Conservation (phyloP, 108 stramenopile species). For the Skeletonema potamos region DNA sequence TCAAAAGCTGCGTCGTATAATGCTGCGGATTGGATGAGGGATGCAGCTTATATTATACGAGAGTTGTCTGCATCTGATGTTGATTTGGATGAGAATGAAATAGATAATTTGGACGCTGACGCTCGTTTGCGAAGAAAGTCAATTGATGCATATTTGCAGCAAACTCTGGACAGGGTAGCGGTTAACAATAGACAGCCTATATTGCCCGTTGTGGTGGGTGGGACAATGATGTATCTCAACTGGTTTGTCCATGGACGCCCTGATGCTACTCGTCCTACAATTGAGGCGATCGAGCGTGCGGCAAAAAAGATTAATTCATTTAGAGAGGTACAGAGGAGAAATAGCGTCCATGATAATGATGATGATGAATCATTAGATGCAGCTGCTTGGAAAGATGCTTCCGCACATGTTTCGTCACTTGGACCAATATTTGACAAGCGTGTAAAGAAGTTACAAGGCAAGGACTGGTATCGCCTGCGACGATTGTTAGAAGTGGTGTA, state of each 20-base stretch:
- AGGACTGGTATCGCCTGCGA: slow-evolving; percentile 94
- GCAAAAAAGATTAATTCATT: slow-evolving; percentile 40
- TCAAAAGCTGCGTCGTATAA: slow-evolving; percentile 54
- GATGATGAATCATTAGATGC: slow-evolving; percentile 46
- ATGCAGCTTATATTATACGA: slow-evolving; percentile 61
- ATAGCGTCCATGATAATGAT: neutral
- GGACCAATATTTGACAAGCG: slow-evolving; percentile 57
- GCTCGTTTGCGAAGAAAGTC: slow-evolving; percentile 12
- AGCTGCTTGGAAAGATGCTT: slow-evolving; percentile 75
- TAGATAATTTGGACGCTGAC: slow-evolving; percentile 3
- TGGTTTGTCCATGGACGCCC: slow-evolving; percentile 96
- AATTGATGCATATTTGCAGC: slow-evolving; percentile 16
- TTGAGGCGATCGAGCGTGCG: slow-evolving; percentile 56
- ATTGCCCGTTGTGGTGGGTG: slow-evolving; percentile 86
- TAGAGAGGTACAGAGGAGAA: neutral
- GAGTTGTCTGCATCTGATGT: slow-evolving; percentile 32
- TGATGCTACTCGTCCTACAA: slow-evolving; percentile 84
- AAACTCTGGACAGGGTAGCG: neutral
- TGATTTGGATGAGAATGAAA: neutral
- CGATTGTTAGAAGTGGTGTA: slow-evolving; percentile 86
- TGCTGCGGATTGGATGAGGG: slow-evolving; percentile 90
- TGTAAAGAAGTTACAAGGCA: slow-evolving; percentile 60
- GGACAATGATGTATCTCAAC: slow-evolving; percentile 96
- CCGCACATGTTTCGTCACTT: slow-evolving; percentile 54
- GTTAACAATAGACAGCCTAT: slow-evolving; percentile 11